Conservation (phyloP, 2,329 filamentous ascomycete genomes). For the Ramichloridium luteum region DNA sequence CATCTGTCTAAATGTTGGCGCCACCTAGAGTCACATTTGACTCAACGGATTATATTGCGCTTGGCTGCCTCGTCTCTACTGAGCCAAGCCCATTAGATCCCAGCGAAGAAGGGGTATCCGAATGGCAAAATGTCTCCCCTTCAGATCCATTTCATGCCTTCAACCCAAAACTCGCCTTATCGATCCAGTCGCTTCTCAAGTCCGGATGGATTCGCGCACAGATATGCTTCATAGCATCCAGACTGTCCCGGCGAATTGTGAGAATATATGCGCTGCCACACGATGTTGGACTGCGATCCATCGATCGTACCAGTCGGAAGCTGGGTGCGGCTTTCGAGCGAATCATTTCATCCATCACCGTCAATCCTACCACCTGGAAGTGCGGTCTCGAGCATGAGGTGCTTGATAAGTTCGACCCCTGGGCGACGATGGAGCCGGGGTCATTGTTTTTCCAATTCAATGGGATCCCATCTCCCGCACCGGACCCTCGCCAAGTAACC, state of each 20-base stretch:
- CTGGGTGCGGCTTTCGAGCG: conserved; percentile 36
- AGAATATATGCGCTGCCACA: conserved; percentile 19
- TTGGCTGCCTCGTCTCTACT: not conserved
- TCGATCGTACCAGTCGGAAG: conserved; percentile 38
- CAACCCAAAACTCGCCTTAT: too few relatives aligned
- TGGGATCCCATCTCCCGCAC: conserved; percentile 54
- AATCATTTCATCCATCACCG: conserved; percentile 45
- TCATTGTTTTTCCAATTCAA: conserved; percentile 64
- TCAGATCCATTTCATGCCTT: too few relatives aligned
- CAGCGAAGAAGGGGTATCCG: too few relatives aligned
- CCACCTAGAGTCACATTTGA: too few relatives aligned
- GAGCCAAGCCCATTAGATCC: too few relatives aligned
- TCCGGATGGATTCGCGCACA: conserved; percentile 15
- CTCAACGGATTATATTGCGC: conserved; percentile 1
- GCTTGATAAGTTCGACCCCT: conserved; percentile 26
- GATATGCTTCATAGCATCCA: too few relatives aligned
- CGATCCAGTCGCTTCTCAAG: conserved; percentile 11
- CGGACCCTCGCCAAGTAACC: conserved; percentile 37
- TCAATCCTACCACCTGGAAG: conserved; percentile 44
- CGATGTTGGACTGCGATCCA: conserved; percentile 44
- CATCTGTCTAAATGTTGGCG: too few relatives aligned
- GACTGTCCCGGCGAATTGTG: conserved; percentile 8
- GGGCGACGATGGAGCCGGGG: conserved; percentile 27
- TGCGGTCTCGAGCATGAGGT: conserved; percentile 26
- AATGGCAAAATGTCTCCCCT: too few relatives aligned